Evolutionary conservation across 345 rosid species (phyloP).

Genomic region (Moricandia moricandioides): DNA sequence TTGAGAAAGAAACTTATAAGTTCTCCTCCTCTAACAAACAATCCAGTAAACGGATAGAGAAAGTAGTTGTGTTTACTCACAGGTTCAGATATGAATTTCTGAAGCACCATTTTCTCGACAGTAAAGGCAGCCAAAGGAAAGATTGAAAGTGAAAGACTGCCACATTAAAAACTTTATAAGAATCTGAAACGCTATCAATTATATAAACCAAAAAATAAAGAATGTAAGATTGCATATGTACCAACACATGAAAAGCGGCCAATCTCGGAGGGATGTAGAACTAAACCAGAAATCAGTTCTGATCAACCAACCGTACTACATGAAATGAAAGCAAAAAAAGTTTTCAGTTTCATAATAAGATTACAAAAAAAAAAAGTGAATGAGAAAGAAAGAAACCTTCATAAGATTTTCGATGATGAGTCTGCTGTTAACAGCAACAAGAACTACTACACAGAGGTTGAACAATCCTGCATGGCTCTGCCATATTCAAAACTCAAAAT

Average conservation of each 20-base stretch:
- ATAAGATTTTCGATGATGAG: slow-evolving; percentile 90
- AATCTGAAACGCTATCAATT: neutral
- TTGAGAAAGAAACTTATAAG: slow-evolving; percentile 20
- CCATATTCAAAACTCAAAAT: slow-evolving; percentile 13
- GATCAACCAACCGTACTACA: slow-evolving; percentile 97
- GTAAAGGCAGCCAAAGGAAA: slow-evolving; percentile 76
- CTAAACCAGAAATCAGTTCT: slow-evolving; percentile 91
- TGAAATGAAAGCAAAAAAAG: slow-evolving; percentile 15
- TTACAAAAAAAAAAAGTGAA: neutral
- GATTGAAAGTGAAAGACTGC: slow-evolving; percentile 81
- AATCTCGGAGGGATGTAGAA: slow-evolving; percentile 79
- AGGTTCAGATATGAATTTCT: slow-evolving; percentile 51
- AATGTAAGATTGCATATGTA: slow-evolving; percentile 28
- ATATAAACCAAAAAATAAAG: neutral
- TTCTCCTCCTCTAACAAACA: neutral
- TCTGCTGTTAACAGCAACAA: slow-evolving; percentile 93
- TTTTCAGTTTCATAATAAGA: neutral
- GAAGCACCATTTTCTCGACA: slow-evolving; percentile 71
- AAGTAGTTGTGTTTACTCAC: slow-evolving; percentile 48
- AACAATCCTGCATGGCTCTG: slow-evolving; percentile 99
- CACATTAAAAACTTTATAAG: slow-evolving; percentile 3
- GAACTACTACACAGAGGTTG: slow-evolving; percentile 96
- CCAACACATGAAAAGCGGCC: slow-evolving; percentile 99
- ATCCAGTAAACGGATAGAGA: neutral
- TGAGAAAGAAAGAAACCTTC: slow-evolving; percentile 58